Percentiles rank a stretch among this genome's conserved stretches.
Evolutionary conservation across 2,329 filamentous ascomycete species (phyloP).

Genomic region (Ophiocordyceps polyrhachis-furcata): DNA sequence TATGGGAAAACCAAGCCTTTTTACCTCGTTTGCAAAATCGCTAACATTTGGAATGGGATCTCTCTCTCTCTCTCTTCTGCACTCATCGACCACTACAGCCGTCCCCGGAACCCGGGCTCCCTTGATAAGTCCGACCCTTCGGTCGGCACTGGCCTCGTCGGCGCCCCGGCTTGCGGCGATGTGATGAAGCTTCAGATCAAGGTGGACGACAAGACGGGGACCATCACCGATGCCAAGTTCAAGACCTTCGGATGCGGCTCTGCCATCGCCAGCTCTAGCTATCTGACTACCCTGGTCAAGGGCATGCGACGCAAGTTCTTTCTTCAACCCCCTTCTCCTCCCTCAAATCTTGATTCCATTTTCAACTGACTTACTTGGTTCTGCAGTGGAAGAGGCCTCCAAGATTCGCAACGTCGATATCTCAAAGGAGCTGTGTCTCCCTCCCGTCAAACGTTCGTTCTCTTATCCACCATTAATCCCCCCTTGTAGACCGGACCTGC

Average conservation of each 20-base stretch:
- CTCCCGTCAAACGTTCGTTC: constrained; percentile 65
- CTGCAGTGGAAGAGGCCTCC: constrained; percentile 63
- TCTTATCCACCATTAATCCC: too few relatives aligned
- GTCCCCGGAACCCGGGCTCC: constrained; percentile 35
- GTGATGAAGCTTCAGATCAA: constrained; percentile 72
- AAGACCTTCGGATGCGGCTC: constrained; percentile 94
- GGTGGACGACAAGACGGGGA: constrained; percentile 73
- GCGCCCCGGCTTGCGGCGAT: constrained; percentile 74
- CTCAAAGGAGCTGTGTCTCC: constrained; percentile 82
- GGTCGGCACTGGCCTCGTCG: constrained; percentile 82
- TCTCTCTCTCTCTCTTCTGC: constrained; percentile 1
- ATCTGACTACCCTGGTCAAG: constrained; percentile 82
- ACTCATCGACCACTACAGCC: constrained; percentile 30
- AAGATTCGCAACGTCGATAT: constrained; percentile 96
- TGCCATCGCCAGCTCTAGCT: constrained; percentile 76
- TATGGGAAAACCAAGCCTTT: too few relatives aligned
- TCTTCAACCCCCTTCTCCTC: neutral
- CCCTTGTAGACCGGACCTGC: too few relatives aligned
- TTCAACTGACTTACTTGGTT: too few relatives aligned
- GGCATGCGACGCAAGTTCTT: constrained; percentile 49
- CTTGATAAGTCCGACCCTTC: constrained; percentile 57
- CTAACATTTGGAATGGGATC: too few relatives aligned
- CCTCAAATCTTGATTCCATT: too few relatives aligned
- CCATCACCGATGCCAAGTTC: constrained; percentile 89
- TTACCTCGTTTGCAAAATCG: too few relatives aligned